Evolutionary conservation across 2,329 filamentous ascomycete species (phyloP), one percentile per base, ranked within the genome.

Genomic region (Capronia coronata): DNA sequence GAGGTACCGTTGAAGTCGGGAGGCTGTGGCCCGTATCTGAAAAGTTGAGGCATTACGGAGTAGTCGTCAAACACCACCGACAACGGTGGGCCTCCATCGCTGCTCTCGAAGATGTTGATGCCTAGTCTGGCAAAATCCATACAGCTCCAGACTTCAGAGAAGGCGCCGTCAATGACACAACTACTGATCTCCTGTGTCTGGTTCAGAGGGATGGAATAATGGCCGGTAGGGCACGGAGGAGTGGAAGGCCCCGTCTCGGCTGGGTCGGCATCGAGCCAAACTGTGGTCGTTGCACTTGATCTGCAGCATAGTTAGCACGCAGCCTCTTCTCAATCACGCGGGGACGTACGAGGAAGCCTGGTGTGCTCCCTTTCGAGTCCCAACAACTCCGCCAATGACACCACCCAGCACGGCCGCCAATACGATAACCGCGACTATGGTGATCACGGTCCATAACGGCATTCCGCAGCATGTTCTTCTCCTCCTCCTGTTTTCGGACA

Each of bases 1-100:
- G 72, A 65, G 7, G 59, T 63, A 32, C 62, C 52, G 11, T 62
- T 59, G 39, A 78, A 68, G 23, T 71, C 63, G 1, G 80, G 80
- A n/a, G 75, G 68, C 61, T 85, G 82, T 2, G 79, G 71, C 11
- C 82, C 82, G 60, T 84, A 85, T 19, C 71, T 70, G 48, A 80
- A 73, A 2, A 64, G 63, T 9, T 66, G 62, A 6, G 62, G 58
- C 9, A 68, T 59, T 13, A 65, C 60, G 2, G 58, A 61, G 49
- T 70, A 63, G 13, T 70, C 67, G 10, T 65, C 62, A 46, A 73
- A 69, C 3, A 61, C 58, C 10, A 74, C 63, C 14, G 60, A 69
- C 11, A 63, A 54, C 1, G 48, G 38, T 6, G 65, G 63, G 10
- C 62, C 59, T 8, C 63, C 52, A 19, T 60, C 49, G 21, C 59